Evolutionary conservation across 345 rosid species (phyloP).

Genomic region (Anastatica hierochuntica): DNA sequence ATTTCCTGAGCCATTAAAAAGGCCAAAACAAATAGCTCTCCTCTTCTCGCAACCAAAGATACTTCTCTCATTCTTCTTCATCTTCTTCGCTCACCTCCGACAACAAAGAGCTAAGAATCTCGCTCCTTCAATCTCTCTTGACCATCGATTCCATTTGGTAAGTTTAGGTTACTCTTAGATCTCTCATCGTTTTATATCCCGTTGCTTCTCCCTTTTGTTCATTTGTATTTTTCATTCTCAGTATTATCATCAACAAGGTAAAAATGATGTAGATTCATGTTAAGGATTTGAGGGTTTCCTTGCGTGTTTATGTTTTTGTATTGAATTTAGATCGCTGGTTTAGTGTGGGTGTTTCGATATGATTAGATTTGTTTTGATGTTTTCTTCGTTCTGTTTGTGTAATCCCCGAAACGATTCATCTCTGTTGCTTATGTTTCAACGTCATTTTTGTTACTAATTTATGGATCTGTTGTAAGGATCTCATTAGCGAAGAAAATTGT

Average conservation of each 20-base stretch:
- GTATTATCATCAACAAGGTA: constrained; percentile 12
- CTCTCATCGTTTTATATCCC: constrained; percentile 6
- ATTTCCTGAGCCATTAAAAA: constrained; percentile 28
- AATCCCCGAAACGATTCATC: background rate
- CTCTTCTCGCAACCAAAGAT: constrained; percentile 18
- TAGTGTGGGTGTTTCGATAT: too few relatives aligned
- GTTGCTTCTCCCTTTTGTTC: background rate
- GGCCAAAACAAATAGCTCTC: constrained; percentile 11
- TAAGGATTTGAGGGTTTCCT: constrained; percentile 1
- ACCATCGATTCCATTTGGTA: constrained; percentile 21
- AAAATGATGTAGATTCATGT: background rate
- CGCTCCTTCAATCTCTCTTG: constrained; percentile 13
- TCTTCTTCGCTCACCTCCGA: constrained; percentile 25
- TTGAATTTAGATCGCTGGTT: background rate
- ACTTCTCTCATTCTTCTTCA: constrained; percentile 10
- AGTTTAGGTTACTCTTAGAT: constrained; percentile 15
- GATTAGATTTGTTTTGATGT: background rate
- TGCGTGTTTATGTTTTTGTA: too few relatives aligned
- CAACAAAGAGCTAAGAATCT: constrained; percentile 30
- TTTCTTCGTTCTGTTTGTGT: too few relatives aligned
- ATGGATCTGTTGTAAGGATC: constrained; percentile 8
- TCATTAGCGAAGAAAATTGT: background rate
- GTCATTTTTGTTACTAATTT: background rate
- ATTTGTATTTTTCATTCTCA: background rate
- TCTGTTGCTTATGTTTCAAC: background rate